A percentile compares a stretch with the other conserved stretches of the same genome.
Evolutionary conservation across 768 basidiomycete genomes (phyloP).

Genomic region (Phlebiopsis flavidoalba): DNA sequence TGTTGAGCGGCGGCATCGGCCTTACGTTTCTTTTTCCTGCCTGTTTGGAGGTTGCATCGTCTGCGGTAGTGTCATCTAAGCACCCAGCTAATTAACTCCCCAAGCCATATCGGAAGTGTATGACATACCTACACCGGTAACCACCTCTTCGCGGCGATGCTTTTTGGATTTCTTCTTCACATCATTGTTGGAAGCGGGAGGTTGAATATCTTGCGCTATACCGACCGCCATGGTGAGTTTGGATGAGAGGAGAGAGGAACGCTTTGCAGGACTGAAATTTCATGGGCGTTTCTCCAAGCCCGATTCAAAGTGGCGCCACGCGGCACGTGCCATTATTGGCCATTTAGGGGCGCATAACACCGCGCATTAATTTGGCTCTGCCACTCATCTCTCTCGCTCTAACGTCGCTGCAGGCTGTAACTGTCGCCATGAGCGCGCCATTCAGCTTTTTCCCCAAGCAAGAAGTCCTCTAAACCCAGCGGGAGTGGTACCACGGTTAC

Average conservation of each 20-base stretch:
- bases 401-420: slow-evolving; percentile 6
- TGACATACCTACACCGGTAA: slow-evolving; percentile 19
- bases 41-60: background rate
- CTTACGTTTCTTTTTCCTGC: slow-evolving; percentile 12
- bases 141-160: slow-evolving; percentile 8
- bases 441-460: slow-evolving; percentile 30
- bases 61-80: background rate
- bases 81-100: background rate
- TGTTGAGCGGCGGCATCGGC: background rate
- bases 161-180: slow-evolving; percentile 18
- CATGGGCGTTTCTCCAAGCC: background rate
- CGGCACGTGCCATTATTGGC: background rate
- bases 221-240: background rate
- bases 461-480: slow-evolving; percentile 14
- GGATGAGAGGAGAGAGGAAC: background rate
- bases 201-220: background rate
- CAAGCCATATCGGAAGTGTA: background rate
- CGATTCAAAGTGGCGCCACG: background rate
- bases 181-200: background rate
- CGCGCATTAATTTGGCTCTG: slow-evolving; percentile 1
- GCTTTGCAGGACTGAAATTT: background rate
- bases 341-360: background rate
- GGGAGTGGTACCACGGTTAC: slow-evolving; percentile 15
- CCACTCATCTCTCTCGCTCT: background rate
- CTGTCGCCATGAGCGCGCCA: slow-evolving; percentile 15